Conservation (phyloP, 2,329 filamentous ascomycete genomes). For the Monilinia vaccinii-corymbosi region DNA sequence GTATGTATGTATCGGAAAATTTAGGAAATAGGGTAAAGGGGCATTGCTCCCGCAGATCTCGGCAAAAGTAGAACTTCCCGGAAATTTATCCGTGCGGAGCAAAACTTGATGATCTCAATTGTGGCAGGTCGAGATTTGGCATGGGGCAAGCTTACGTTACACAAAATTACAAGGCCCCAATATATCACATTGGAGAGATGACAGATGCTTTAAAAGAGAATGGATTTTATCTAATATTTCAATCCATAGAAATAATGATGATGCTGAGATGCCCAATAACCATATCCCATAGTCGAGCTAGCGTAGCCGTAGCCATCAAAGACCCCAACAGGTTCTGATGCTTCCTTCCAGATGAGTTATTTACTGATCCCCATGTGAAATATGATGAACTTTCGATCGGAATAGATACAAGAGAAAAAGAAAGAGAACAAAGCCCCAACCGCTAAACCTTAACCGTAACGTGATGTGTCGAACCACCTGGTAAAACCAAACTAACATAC, state of each 20-base stretch:
- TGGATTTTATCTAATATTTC: neutral
- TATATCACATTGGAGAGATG: neutral
- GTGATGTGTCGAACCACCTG: neutral
- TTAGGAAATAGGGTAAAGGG: neutral
- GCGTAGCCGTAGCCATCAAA: neutral
- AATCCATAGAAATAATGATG: neutral
- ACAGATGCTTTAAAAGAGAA: neutral
- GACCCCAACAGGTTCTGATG: too few species aligned
- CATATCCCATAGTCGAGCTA: neutral
- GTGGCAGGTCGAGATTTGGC: neutral
- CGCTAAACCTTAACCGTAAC: neutral
- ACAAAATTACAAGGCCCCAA: neutral
- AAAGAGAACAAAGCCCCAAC: neutral
- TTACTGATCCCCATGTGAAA: neutral
- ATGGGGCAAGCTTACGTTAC: neutral
- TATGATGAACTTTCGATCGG: neutral
- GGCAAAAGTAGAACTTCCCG: neutral
- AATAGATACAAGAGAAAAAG: neutral
- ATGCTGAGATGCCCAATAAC: neutral
- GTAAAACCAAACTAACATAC: conserved; percentile 8
- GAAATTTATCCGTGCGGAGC: neutral
- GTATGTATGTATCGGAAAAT: neutral
- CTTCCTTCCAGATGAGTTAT: too few species aligned
- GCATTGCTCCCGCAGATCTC: neutral
- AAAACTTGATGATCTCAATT: neutral